A percentile compares a stretch with the other conserved stretches of the same genome.
Evolutionary conservation across 139 green algal genomes (phyloP).

Genomic region (Coelastrella sp.): DNA sequence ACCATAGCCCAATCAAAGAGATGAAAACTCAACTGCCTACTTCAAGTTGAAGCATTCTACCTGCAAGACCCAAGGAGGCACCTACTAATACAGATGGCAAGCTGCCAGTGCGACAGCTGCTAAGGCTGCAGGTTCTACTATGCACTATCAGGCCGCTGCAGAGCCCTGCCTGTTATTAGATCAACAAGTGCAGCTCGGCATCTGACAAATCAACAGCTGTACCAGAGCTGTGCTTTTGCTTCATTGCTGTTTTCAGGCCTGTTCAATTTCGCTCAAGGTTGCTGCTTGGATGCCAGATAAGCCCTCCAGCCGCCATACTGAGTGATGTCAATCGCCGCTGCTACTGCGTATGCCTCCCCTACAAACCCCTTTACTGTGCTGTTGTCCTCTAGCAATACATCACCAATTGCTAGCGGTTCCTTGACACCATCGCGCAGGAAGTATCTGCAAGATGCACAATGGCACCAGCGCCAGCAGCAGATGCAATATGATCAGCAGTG

Average conservation of each 20-base stretch:
- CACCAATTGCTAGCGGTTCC: conserved; percentile 73
- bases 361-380: conserved; percentile 77
- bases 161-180: neutral
- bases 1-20: too few relatives aligned
- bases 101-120: too few relatives aligned
- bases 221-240: too few relatives aligned
- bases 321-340: conserved; percentile 49
- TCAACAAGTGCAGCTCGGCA: neutral
- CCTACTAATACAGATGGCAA: too few relatives aligned
- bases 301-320: conserved; percentile 54
- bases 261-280: neutral
- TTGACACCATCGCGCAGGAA: conserved; percentile 68
- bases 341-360: conserved; percentile 65
- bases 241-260: too few relatives aligned
- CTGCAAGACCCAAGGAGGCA: too few relatives aligned
- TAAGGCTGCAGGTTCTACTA: too few relatives aligned
- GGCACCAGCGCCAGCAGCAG: neutral
- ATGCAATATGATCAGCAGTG: neutral
- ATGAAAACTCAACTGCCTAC: too few relatives aligned
- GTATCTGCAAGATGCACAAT: conserved; percentile 25
- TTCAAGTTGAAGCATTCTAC: too few relatives aligned
- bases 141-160: too few relatives aligned
- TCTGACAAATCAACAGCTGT: too few relatives aligned
- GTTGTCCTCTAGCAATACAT: conserved; percentile 74
- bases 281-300: conserved; percentile 46